Conservation (phyloP, 441 rosid species). For the Erodium moschatum region DNA sequence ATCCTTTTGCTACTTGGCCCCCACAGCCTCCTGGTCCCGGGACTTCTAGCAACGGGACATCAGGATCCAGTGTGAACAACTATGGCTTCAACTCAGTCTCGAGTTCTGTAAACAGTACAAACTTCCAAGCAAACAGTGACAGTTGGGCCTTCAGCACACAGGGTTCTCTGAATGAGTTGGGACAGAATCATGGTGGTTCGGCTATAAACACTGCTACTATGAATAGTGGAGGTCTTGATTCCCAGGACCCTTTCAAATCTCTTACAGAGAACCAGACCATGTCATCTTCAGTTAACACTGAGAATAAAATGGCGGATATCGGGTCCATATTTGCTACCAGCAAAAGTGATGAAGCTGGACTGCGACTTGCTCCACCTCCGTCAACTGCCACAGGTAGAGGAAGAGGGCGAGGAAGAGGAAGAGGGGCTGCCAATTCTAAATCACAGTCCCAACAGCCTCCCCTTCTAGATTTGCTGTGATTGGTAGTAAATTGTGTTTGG, state of each 20-base stretch:
- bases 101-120: too few relatives aligned
- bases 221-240: constrained; percentile 24
- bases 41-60: neutral
- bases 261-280: constrained; percentile 47
- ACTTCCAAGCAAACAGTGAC: neutral
- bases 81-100: too few relatives aligned
- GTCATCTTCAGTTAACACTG: constrained; percentile 30
- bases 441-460: constrained; percentile 47
- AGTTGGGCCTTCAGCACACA: constrained; percentile 44
- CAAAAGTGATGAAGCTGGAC: constrained; percentile 51
- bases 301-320: constrained; percentile 45
- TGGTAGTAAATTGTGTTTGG: neutral
- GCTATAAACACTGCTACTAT: constrained; percentile 26
- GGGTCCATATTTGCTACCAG: constrained; percentile 64
- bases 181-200: constrained; percentile 24
- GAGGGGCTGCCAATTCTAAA: constrained; percentile 33
- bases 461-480: constrained; percentile 61
- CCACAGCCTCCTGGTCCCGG: neutral
- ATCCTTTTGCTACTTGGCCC: neutral
- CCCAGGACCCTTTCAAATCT: constrained; percentile 43
- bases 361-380: constrained; percentile 78
- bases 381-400: constrained; percentile 44
- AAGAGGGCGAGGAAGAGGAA: constrained; percentile 69
- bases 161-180: too few relatives aligned
- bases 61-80: constrained; percentile 4